phyloP scores from a whole-genome alignment of 164 flowering plant species.

The Berberis vulgaris region DNA sequence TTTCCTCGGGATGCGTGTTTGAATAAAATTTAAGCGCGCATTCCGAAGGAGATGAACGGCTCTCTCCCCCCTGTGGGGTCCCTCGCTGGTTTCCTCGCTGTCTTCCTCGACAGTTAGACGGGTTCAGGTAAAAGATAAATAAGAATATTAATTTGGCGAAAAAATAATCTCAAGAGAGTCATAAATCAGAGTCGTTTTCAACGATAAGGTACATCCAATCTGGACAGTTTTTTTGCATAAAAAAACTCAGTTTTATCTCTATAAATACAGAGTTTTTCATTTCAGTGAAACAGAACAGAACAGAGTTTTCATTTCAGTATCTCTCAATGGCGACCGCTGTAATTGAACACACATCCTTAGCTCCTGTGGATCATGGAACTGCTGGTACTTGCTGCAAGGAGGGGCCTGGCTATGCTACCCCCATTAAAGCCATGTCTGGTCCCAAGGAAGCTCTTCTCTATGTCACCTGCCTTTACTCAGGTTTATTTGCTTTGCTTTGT shows the following conservation, averaged over 20 bases:
- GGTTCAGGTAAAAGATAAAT: too few species aligned
- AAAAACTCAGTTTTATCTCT: not conserved
- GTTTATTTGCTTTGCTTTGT: not conserved
- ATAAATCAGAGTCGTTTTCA: not conserved
- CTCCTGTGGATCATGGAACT: not conserved
- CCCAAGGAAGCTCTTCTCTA: constrained; percentile 8
- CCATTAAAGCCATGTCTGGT: constrained; percentile 7
- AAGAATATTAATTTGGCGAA: not conserved
- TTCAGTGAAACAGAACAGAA: not conserved
- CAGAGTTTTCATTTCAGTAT: not conserved
- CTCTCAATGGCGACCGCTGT: not conserved
- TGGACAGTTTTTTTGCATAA: not conserved
- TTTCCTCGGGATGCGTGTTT: too few species aligned
- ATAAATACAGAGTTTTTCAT: not conserved
- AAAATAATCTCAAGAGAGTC: not conserved
- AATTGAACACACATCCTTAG: not conserved
- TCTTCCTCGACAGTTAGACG: too few species aligned
- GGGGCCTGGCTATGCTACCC: constrained; percentile 7
- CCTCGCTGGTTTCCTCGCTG: too few species aligned
- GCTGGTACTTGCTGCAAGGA: not conserved
- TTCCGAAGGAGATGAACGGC: too few species aligned
- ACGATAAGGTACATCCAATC: not conserved
- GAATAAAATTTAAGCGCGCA: too few species aligned
- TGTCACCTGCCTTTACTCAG: constrained; percentile 6
- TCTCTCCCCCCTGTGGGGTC: too few species aligned